phyloP scores from a whole-genome alignment of 2,329 filamentous ascomycete genomes.

The Penicillium sp. region DNA sequence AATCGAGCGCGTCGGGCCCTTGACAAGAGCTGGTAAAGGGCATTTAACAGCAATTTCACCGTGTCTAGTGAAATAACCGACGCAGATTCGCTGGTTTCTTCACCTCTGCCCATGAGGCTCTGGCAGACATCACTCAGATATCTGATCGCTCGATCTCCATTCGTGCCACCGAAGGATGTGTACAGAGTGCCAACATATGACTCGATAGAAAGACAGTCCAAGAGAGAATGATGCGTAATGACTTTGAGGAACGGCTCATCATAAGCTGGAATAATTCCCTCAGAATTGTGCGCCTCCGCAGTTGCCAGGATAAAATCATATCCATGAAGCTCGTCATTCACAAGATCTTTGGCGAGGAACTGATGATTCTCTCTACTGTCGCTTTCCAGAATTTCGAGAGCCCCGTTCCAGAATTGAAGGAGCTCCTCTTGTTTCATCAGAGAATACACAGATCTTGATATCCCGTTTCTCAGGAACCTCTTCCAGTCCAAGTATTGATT shows the following conservation, averaged over 20 bases:
- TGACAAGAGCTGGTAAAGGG: slow-evolving; percentile 6
- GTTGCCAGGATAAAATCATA: slow-evolving; percentile 9
- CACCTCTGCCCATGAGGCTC: background rate
- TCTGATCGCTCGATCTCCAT: slow-evolving; percentile 15
- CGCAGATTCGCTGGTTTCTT: too few species aligned
- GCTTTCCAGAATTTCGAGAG: slow-evolving; percentile 11
- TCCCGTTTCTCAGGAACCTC: slow-evolving; percentile 2
- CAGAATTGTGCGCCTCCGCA: background rate
- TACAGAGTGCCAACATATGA: slow-evolving; percentile 15
- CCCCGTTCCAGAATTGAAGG: slow-evolving; percentile 11
- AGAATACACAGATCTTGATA: background rate
- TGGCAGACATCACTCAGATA: slow-evolving; percentile 6
- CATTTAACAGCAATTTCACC: slow-evolving; percentile 10
- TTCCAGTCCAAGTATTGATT: slow-evolving; percentile 13
- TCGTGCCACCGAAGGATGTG: slow-evolving; percentile 6
- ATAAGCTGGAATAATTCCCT: background rate
- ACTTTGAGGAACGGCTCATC: slow-evolving; percentile 12
- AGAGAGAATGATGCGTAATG: slow-evolving; percentile 11
- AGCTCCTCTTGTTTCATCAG: too few species aligned
- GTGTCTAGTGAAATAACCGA: too few species aligned
- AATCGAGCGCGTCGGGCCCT: slow-evolving; percentile 9
- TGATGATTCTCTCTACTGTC: slow-evolving; percentile 8
- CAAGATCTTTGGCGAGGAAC: slow-evolving; percentile 9
- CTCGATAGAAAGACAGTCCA: slow-evolving; percentile 11
- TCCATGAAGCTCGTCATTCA: slow-evolving; percentile 5